Evolutionary conservation across 768 basidiomycete species (phyloP), one percentile per base, ranked within the genome.

Genomic region (Leccinum truebloodii): DNA sequence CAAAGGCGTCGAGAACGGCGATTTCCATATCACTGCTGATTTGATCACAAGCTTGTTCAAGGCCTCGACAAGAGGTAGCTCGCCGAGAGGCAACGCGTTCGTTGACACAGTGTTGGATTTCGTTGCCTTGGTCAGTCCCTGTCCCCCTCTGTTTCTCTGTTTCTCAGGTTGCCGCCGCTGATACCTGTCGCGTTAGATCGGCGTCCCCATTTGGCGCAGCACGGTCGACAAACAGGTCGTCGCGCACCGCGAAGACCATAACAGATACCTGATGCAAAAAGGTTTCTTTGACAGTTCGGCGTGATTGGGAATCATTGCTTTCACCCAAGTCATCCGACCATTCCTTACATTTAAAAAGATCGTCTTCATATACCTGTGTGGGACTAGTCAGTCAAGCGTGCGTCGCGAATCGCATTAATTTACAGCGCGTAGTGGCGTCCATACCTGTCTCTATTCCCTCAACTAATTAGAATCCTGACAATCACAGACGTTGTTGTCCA

Each of bases 11-110:
- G 79, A 85, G 65, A 82, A 78, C 22, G 88, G 87, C 26, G 76
- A 90, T 5, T 85, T 82, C 57, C 90, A 95, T 61, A 93, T 94
- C 59, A 86, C 89, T 0, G 84, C 81, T 24, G 88, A 94, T 66
- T 73, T 92, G 30, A 81, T 88, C 35, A 85, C 86, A 3, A 74
- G 79, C 54, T 62, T 94, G 20, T 89, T 95, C 71, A 80, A 89
- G 22, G 80, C 86, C 6, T 85, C 82, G 7, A 86, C 88, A 2
- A 75, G 80, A 12, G 84, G 85, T 62, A 87, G 83, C 69, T 70
- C 80, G 46, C 88, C 88, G 1, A 74, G 80, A 32, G 83, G 83
- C 59, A 89, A 84, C 67, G 70, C 78, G 59, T 63, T 91, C n/a
- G 49, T 85, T 49, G 94, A 95, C 59, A 61, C 32, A 1, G 41